Evolutionary conservation across 441 rosid species (phyloP).

Genomic region (Erodium trifolium): DNA sequence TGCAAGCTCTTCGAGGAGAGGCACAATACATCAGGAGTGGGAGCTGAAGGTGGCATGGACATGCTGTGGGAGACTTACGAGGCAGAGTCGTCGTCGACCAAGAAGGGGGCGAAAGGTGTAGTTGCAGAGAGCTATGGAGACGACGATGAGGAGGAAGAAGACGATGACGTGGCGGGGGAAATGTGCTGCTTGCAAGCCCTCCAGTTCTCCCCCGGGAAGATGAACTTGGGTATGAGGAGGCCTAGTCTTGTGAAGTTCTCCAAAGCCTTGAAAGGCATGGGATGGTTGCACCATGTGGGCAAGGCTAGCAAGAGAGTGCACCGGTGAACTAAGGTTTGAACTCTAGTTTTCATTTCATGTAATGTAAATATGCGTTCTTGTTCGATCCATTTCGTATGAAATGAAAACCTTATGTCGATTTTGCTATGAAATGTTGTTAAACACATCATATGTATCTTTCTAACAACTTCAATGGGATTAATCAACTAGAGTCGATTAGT

Average conservation of each 20-base stretch:
- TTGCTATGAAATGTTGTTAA: too few species aligned
- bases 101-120: slow-evolving; percentile 18
- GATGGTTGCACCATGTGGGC: slow-evolving; percentile 50
- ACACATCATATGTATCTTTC: too few species aligned
- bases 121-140: slow-evolving; percentile 16
- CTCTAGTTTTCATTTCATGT: too few species aligned
- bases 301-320: slow-evolving; percentile 37
- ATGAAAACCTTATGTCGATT: too few species aligned
- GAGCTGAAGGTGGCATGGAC: slow-evolving; percentile 66
- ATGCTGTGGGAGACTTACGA: slow-evolving; percentile 89
- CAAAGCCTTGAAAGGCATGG: slow-evolving; percentile 63
- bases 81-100: slow-evolving; percentile 36
- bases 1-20: slow-evolving; percentile 89
- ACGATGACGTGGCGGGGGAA: slow-evolving; percentile 33
- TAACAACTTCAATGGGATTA: too few species aligned
- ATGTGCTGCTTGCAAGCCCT: slow-evolving; percentile 81
- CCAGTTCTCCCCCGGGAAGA: slow-evolving; percentile 79
- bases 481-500: too few species aligned
- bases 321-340: slow-evolving; percentile 13
- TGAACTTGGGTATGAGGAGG: slow-evolving; percentile 75
- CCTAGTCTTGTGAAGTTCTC: slow-evolving; percentile 61
- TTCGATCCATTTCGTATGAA: too few species aligned
- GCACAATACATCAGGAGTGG: slow-evolving; percentile 37
- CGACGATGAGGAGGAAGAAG: slow-evolving; percentile 48
- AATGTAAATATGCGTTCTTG: too few species aligned